Base-by-base conservation (phyloP, 306 rosid genomes). In the Vachellia pachyceras region DNA sequence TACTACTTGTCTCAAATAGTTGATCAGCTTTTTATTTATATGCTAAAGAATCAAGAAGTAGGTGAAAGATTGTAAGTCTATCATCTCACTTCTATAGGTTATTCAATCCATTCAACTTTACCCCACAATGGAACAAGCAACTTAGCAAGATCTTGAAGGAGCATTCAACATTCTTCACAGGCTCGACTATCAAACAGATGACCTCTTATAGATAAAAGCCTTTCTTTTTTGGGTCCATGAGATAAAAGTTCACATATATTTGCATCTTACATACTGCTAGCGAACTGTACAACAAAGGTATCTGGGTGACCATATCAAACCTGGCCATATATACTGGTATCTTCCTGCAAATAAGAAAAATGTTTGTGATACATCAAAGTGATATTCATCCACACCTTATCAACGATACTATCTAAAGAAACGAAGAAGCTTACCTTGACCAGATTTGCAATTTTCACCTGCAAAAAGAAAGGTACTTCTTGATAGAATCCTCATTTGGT, bases 271-370 rank as follows among this genome's bases (percentile, higher is more conserved):
- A 79, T 72, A 58, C 60, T 78, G 46, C 29, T 54, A 71, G 71
- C 37, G 60, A 85, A 79, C 73, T 58, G 65, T 23, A 86, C 86
- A 67, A 72, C 77, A 60, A 79, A 57, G 36, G 68, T 80, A 72
- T 55, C 52, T 25, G 54, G 79, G 81, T 77, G 60, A 57, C 67
- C 77, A 52, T 46, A 85, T 88, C 82, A 79, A 49, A 88, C 72
- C 76, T 90, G 86, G 8, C 94, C 94, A 83, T 88, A 86, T 83
- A 85, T 90, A 61, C 79, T 84, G 39, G 85, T 86, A 80, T 90
- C 88, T 58, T 87, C 94, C 94, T 90, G 94, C 88, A 86, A 69
- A 77, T 66, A 77, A 83, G 80, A 83, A 42, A 76, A 6, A 65
- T 23, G 47, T 36, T 22, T 12, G 87, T 85, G 73, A 87, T 76